phyloP scores from a whole-genome alignment of 2,329 filamentous ascomycete genomes.

The Lomentospora prolificans region DNA sequence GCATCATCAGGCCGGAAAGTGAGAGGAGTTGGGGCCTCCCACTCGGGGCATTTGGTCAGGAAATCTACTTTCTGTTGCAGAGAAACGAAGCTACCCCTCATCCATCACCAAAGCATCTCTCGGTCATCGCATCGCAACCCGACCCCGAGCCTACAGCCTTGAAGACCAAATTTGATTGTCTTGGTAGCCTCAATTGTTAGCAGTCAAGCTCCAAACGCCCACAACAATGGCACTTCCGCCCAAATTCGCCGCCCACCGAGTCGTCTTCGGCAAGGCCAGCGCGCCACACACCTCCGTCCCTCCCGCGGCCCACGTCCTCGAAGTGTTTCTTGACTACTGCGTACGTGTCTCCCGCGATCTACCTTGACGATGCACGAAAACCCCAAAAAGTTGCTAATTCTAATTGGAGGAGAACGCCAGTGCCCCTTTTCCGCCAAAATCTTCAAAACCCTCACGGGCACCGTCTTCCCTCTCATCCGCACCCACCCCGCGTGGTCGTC shows the following conservation, averaged over 20 bases:
- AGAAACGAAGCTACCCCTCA: constrained; percentile 2
- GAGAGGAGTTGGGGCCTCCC: background rate
- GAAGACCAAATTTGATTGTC: too few species aligned
- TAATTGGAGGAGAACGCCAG: background rate
- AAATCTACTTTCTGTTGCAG: too few species aligned
- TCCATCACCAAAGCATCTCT: background rate
- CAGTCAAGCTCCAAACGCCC: too few species aligned
- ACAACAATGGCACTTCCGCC: constrained; percentile 62
- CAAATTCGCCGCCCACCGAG: constrained; percentile 65
- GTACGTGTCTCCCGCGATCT: too few species aligned
- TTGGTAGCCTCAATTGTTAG: background rate
- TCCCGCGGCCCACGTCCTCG: constrained; percentile 46
- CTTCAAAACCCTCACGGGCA: constrained; percentile 65
- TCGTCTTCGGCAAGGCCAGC: constrained; percentile 34
- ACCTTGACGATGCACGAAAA: too few species aligned
- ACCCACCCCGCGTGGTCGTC: constrained; percentile 44
- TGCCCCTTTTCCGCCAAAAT: constrained; percentile 63
- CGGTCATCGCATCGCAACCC: background rate
- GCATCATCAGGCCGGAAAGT: too few species aligned
- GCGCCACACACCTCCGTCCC: constrained; percentile 25
- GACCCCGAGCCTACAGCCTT: background rate
- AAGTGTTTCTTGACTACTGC: constrained; percentile 77
- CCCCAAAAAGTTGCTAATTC: background rate
- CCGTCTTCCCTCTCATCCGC: constrained; percentile 55
- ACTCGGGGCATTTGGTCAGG: background rate